phyloP scores from a whole-genome alignment of 768 basidiomycete genomes.

The Amanita polypyramis region DNA sequence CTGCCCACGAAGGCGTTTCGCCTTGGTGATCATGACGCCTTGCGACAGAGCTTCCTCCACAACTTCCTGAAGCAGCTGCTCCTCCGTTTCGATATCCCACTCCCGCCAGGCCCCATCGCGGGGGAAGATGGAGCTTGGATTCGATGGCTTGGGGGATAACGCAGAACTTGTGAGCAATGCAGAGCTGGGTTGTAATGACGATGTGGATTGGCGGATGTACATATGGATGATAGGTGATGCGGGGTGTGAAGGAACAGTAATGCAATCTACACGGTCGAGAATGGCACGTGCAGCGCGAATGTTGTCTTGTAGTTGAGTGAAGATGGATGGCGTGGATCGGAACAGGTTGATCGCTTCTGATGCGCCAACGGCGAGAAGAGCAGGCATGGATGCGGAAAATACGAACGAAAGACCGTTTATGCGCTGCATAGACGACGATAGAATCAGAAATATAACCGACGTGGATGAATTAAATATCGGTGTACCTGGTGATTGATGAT shows the following conservation, averaged over 20 bases:
- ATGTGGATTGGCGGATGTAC: constrained; percentile 32
- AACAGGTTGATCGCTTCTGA: constrained; percentile 81
- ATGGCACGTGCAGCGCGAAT: constrained; percentile 64
- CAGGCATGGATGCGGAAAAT: constrained; percentile 92
- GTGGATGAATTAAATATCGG: background rate
- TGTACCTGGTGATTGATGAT: constrained; percentile 83
- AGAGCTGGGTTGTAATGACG: constrained; percentile 16
- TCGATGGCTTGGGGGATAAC: constrained; percentile 24
- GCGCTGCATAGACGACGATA: constrained; percentile 43
- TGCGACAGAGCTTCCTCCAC: constrained; percentile 79
- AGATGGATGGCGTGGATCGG: constrained; percentile 62
- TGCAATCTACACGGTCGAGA: constrained; percentile 72
- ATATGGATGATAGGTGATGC: constrained; percentile 87
- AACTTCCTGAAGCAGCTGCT: constrained; percentile 78
- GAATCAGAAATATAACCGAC: background rate
- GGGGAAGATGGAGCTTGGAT: constrained; percentile 35
- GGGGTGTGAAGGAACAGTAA: constrained; percentile 78
- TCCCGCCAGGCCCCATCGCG: constrained; percentile 36
- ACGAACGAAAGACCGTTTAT: constrained; percentile 95
- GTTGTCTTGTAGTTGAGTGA: constrained; percentile 74
- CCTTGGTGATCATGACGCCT: constrained; percentile 79
- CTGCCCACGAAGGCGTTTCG: constrained; percentile 74
- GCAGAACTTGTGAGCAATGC: constrained; percentile 9
- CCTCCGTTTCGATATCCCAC: constrained; percentile 59
- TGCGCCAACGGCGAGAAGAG: constrained; percentile 78